Percentiles rank a stretch among this genome's conserved stretches.
Conservation (phyloP, 495 filamentous ascomycete species). For the Cercophora sp. region DNA sequence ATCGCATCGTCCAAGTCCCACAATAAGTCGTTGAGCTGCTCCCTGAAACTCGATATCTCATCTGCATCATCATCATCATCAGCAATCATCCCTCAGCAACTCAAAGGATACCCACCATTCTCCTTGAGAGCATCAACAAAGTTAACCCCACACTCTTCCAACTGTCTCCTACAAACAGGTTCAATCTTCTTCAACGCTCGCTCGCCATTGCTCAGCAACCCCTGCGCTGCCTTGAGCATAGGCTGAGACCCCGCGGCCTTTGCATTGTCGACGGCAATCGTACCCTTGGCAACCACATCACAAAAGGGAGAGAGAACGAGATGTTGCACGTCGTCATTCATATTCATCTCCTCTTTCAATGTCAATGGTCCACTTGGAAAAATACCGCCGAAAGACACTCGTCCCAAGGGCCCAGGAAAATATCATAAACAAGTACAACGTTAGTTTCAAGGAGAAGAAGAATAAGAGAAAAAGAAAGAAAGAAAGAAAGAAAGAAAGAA, state of each 20-base stretch:
- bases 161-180: slow-evolving; percentile 35
- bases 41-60: slow-evolving; percentile 37
- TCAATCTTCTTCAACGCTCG: slow-evolving; percentile 41
- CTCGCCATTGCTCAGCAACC: slow-evolving; percentile 36
- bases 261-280: slow-evolving; percentile 34
- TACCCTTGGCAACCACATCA: slow-evolving; percentile 39
- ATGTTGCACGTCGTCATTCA: slow-evolving; percentile 34
- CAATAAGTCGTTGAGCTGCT: slow-evolving; percentile 34
- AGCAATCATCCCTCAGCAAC: slow-evolving; percentile 7
- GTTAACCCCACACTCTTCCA: slow-evolving; percentile 36
- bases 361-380: no score
- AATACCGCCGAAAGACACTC: no score
- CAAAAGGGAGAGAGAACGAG: slow-evolving; percentile 38
- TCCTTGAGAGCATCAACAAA: slow-evolving; percentile 42
- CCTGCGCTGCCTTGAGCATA: slow-evolving; percentile 41
- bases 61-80: slow-evolving; percentile 21
- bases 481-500: not conserved
- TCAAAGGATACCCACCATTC: slow-evolving; percentile 28
- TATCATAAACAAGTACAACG: no score
- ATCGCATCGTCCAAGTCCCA: slow-evolving; percentile 44
- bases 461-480: not conserved
- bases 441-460: no score
- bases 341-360: not conserved
- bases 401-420: no score
- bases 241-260: slow-evolving; percentile 26